Percentiles rank a stretch among this genome's conserved stretches.
phyloP scores from a whole-genome alignment of 352 stramenopile species.

The Blastocystis sp. region DNA sequence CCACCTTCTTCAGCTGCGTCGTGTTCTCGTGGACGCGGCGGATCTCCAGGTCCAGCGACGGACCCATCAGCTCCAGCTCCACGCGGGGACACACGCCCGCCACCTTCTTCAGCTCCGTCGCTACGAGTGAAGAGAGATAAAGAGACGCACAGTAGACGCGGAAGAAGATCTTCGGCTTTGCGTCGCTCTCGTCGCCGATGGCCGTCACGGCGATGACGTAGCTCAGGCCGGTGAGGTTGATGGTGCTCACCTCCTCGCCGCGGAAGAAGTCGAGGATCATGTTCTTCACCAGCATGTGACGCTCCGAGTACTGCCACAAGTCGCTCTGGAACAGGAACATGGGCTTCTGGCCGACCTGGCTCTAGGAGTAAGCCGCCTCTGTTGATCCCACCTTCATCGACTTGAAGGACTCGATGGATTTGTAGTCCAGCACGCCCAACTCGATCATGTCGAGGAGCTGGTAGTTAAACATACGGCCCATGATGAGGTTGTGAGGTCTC shows the following conservation, averaged over 20 bases:
- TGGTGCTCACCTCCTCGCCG: conserved; percentile 87
- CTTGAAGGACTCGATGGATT: conserved; percentile 86
- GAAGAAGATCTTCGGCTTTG: conserved; percentile 58
- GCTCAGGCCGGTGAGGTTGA: conserved; percentile 91
- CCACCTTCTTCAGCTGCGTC: conserved; percentile 88
- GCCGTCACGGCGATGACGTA: conserved; percentile 93
- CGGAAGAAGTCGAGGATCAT: conserved; percentile 91
- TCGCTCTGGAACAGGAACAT: conserved; percentile 72
- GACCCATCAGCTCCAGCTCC: conserved; percentile 84
- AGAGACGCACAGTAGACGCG: conserved; percentile 81
- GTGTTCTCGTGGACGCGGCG: conserved; percentile 89
- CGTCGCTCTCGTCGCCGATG: conserved; percentile 79
- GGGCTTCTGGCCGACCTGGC: conserved; percentile 50
- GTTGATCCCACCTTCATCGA: conserved; percentile 84
- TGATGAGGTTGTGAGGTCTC: conserved; percentile 92
- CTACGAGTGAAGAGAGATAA: conserved; percentile 87
- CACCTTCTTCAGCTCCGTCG: conserved; percentile 68
- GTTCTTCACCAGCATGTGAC: conserved; percentile 68
- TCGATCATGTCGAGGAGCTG: conserved; percentile 97
- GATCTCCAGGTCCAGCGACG: conserved; percentile 81
- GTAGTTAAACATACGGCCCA: conserved; percentile 93
- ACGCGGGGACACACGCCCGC: conserved; percentile 74
- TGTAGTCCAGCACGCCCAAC: conserved; percentile 89
- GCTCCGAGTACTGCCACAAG: conserved; percentile 70
- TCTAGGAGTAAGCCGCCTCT: conserved; percentile 80